Conservation (phyloP, 345 rosid species). For the Salix exigua region DNA sequence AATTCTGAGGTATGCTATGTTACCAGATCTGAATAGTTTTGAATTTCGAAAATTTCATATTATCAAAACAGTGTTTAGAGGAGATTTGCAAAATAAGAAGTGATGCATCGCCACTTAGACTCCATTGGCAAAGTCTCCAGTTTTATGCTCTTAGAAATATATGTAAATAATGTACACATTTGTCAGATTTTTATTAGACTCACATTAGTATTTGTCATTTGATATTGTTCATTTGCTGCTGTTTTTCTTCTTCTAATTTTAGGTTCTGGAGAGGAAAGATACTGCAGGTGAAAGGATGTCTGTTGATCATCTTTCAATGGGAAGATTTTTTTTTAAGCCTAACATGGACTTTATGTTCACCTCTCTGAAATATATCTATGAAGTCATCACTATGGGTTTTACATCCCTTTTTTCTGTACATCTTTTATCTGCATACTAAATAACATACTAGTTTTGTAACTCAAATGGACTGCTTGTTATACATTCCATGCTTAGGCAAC, state of each 20-base stretch:
- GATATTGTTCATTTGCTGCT: neutral
- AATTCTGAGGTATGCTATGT: too few relatives aligned
- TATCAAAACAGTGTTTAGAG: too few relatives aligned
- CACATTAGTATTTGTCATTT: neutral
- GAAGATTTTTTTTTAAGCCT: conserved; percentile 13
- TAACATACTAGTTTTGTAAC: neutral
- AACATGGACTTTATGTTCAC: neutral
- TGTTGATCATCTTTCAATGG: conserved; percentile 65
- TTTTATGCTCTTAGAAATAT: too few relatives aligned
- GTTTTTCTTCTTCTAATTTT: conserved; percentile 18
- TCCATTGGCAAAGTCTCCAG: too few relatives aligned
- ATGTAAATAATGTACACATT: neutral
- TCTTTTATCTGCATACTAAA: neutral
- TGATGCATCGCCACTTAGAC: too few relatives aligned
- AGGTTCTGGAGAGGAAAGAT: conserved; percentile 71
- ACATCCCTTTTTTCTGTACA: neutral
- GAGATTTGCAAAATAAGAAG: too few relatives aligned
- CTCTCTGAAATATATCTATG: neutral
- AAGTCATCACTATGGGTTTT: neutral
- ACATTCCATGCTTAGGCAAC: neutral
- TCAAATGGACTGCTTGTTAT: neutral
- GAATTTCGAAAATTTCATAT: too few relatives aligned
- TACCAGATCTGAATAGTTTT: too few relatives aligned
- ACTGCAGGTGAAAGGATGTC: conserved; percentile 39
- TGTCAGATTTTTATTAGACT: neutral